phyloP scores from a whole-genome alignment of 1,284 basidiomycete genomes.

The Ganoderma boninense region DNA sequence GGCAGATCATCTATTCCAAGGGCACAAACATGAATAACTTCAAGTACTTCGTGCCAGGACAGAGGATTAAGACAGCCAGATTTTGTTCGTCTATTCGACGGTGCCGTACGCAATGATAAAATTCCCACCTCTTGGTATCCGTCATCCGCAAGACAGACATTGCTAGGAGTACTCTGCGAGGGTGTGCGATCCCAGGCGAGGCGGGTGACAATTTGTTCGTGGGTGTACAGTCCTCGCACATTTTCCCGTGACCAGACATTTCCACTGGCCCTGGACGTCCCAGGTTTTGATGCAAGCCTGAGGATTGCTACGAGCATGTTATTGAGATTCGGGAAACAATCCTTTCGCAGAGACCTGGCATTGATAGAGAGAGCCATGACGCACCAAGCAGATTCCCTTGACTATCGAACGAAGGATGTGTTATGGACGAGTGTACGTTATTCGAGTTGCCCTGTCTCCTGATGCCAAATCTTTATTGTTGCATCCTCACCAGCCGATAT shows the following conservation, averaged over 20 bases:
- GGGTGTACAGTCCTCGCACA: conserved; percentile 78
- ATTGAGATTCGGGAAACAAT: conserved; percentile 48
- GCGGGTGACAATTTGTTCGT: conserved; percentile 73
- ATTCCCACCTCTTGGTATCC: conserved; percentile 34
- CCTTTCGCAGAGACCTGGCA: neutral
- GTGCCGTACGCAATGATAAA: conserved; percentile 72
- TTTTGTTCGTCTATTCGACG: conserved; percentile 60
- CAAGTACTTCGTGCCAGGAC: conserved; percentile 28
- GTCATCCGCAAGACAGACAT: conserved; percentile 41
- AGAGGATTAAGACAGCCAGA: conserved; percentile 38
- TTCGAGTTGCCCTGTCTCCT: conserved; percentile 83
- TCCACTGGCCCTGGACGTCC: conserved; percentile 79
- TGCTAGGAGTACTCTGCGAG: conserved; percentile 43
- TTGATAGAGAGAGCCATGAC: neutral
- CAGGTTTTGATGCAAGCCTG: conserved; percentile 74
- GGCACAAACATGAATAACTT: conserved; percentile 8
- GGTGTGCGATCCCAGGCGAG: conserved; percentile 69
- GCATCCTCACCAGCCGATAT: conserved; percentile 78
- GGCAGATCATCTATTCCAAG: conserved; percentile 20
- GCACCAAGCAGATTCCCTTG: conserved; percentile 74
- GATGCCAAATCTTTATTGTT: conserved; percentile 84
- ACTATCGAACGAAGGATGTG: conserved; percentile 77
- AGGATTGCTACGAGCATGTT: conserved; percentile 77
- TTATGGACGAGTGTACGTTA: conserved; percentile 76
- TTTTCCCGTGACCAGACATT: conserved; percentile 71